These are phyloP conservation scores for Durusdinium trenchii DNA, from an alignment of 73 alveolate species.

Conservation along the genomic window DNA sequence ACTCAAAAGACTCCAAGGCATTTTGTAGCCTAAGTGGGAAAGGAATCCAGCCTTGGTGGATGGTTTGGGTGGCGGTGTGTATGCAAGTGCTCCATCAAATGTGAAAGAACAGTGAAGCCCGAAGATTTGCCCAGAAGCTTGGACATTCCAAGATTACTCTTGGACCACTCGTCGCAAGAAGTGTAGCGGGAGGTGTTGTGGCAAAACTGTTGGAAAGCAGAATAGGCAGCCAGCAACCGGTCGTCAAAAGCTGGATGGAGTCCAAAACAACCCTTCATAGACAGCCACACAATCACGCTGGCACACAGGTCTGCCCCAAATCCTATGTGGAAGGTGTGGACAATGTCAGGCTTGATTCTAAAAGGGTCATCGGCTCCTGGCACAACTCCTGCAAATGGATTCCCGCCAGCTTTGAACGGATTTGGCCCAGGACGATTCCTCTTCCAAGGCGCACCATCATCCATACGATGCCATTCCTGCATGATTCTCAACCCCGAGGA, in stretches of 20 bases:
- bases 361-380: background rate
- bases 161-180: background rate
- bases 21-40: background rate
- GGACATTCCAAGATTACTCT: background rate
- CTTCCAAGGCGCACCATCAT: background rate
- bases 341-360: background rate
- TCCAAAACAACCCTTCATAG: background rate
- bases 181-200: background rate
- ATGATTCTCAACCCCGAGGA: background rate
- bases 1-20: background rate
- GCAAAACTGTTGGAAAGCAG: background rate
- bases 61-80: no score
- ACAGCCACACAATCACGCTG: background rate
- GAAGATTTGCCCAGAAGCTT: background rate
- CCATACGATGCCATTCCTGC: background rate
- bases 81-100: background rate
- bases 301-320: constrained; percentile 7
- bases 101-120: background rate
- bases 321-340: constrained; percentile 18
- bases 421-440: background rate
- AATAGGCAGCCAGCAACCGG: background rate
- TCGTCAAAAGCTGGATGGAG: background rate
- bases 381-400: background rate
- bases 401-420: background rate
- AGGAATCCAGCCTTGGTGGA: background rate